Evolutionary conservation across 495 filamentous ascomycete species (phyloP), one percentile per base, ranked within the genome.

Genomic region (Wilcoxina mikolae): DNA sequence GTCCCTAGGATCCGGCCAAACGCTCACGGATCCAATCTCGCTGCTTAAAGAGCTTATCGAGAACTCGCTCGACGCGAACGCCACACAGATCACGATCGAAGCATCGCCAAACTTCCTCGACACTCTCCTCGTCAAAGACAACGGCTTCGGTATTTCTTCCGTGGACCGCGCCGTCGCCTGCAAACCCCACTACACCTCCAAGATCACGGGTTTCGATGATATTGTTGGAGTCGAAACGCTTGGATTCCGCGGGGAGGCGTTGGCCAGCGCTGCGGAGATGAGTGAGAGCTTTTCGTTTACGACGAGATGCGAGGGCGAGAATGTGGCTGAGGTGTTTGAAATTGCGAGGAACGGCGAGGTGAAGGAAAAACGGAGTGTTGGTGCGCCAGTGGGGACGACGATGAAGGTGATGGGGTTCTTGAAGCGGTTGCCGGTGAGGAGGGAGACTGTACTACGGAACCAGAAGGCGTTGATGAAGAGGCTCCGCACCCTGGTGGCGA

Each of bases 11-110:
- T 85, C 87, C 5, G 71, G 80, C 20, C 78, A 87, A 57, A 77
- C 75, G 53, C 79, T 95, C 56, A 77, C 81, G 3, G 81, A 85
- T 46, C 74, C 89, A 9, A 74, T 74, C 51, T 78, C 79, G 4
- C 71, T 95, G 15, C 76, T 93, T 50, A 98, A 98, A 66, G 91
- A 98, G 64, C 77, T 96, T 9, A 62, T 98, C 28, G 91, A 98
- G 56, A 98, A 98, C 66, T 78, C 86, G 18, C 72, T 96, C 7
- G 91, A 96, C 67, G 84, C 90, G 3, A 74, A 75, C 23, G 84
- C 90, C 3, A 79, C 82, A 1, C 78, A 78, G 0, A 73, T 96
- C 33, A 74, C 78, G 26, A 70, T 96, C 28, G 74, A 89, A 53
- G 72, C 94, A 25, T 83, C 85, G 1, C 60, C 71, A 23, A 88